phyloP scores from a whole-genome alignment of 352 stramenopile species.

The Pythium aristosporum region DNA sequence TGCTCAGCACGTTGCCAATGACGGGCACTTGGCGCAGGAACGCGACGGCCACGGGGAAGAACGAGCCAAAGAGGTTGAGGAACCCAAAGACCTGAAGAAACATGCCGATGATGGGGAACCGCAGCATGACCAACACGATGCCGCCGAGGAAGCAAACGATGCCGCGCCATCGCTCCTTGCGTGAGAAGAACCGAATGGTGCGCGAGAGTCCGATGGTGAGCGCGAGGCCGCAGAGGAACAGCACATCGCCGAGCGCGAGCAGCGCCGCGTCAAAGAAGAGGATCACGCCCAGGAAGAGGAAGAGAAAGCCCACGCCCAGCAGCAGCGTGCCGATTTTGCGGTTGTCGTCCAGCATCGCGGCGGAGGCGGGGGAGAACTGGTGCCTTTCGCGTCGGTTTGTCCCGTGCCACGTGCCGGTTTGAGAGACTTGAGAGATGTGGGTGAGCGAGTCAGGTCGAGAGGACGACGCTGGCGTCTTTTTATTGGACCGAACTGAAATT shows the following conservation, averaged over 20 bases:
- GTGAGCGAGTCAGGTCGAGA: conserved; percentile 5
- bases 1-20: conserved; percentile 85
- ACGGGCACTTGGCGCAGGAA: conserved; percentile 92
- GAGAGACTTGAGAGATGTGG: background rate
- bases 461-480: conserved; percentile 1
- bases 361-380: background rate
- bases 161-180: conserved; percentile 91
- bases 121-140: conserved; percentile 91
- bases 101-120: conserved; percentile 93
- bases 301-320: conserved; percentile 90
- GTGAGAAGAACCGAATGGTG: conserved; percentile 94
- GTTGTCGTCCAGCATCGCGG: conserved; percentile 89
- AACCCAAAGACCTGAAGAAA: conserved; percentile 93
- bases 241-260: conserved; percentile 91
- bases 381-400: background rate
- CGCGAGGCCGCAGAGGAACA: conserved; percentile 92
- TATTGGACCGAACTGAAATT: too few species aligned
- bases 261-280: conserved; percentile 95
- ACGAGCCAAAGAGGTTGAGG: conserved; percentile 95
- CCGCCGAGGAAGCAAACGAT: conserved; percentile 95
- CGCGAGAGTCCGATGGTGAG: conserved; percentile 93
- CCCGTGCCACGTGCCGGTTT: conserved; percentile 14
- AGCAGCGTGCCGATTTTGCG: conserved; percentile 95
- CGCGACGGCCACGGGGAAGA: conserved; percentile 93
- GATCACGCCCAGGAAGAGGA: conserved; percentile 92